phyloP scores from a whole-genome alignment of 2,329 filamentous ascomycete species.

The Apiospora hydei region DNA sequence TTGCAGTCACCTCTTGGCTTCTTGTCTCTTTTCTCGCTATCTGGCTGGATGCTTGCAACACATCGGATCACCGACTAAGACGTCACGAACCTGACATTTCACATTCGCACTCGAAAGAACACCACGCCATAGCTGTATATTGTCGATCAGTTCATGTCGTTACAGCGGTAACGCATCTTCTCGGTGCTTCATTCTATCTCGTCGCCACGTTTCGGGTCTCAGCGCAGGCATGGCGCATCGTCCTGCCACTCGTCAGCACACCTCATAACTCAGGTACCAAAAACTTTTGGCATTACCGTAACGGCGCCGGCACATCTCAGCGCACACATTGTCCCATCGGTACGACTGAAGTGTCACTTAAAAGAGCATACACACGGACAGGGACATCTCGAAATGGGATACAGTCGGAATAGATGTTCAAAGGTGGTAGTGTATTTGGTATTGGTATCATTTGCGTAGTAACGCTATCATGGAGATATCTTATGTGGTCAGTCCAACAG shows the following conservation, averaged over 20 bases:
- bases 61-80: background rate
- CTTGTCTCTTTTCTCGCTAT: no score
- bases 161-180: background rate
- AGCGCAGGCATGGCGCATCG: background rate
- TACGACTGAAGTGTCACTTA: background rate
- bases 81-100: background rate
- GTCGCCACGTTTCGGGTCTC: no score
- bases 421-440: conserved; percentile 7
- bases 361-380: background rate
- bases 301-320: background rate
- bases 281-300: background rate
- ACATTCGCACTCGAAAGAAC: background rate
- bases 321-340: background rate
- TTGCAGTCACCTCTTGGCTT: background rate
- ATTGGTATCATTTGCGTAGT: conserved; percentile 17
- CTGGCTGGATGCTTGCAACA: no score
- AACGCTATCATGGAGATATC: conserved; percentile 18
- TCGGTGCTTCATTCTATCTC: background rate
- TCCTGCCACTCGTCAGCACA: background rate
- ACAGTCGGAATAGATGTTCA: background rate
- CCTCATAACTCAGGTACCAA: background rate
- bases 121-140: background rate
- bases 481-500: background rate
- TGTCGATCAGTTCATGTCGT: background rate
- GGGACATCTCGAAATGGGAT: no score